Conservation (phyloP, 371 early-diverging fungal species). For the Saksenaea vasiformis region DNA sequence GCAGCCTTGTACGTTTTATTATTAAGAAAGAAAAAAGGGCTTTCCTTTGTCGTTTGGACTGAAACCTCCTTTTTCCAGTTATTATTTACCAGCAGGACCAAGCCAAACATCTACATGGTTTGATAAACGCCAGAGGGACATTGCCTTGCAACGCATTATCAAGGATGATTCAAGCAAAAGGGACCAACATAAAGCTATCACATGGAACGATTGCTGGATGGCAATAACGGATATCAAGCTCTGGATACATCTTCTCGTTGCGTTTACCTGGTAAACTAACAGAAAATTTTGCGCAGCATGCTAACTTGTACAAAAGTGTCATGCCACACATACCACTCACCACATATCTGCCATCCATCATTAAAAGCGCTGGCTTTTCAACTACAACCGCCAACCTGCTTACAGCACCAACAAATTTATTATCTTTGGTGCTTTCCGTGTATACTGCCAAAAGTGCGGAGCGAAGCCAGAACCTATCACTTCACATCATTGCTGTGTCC, state of each 20-base stretch:
- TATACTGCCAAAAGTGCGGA: conserved; percentile 48
- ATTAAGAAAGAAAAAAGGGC: neutral
- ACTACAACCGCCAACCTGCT: conserved; percentile 50
- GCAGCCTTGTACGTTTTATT: conserved; percentile 18
- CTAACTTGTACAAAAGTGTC: conserved; percentile 21
- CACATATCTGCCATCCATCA: conserved; percentile 51
- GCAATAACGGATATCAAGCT: conserved; percentile 39
- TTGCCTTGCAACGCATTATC: conserved; percentile 57
- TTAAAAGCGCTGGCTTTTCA: conserved; percentile 51
- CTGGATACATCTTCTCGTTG: conserved; percentile 44
- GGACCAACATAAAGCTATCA: conserved; percentile 32
- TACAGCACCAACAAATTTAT: conserved; percentile 51
- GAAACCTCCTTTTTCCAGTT: conserved; percentile 16
- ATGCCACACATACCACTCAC: conserved; percentile 44
- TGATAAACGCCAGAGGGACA: conserved; percentile 35
- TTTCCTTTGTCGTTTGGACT: neutral
- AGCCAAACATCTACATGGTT: conserved; percentile 37
- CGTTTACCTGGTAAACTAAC: conserved; percentile 19
- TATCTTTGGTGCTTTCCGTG: conserved; percentile 44
- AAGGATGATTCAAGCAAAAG: conserved; percentile 53
- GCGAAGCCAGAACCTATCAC: conserved; percentile 42
- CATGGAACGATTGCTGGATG: conserved; percentile 27
- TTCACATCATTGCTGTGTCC: conserved; percentile 39
- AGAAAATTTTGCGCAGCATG: neutral
- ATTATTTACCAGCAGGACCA: conserved; percentile 50